A percentile compares a stretch with the other conserved stretches of the same genome.
Evolutionary conservation across 176 grass and related monocot genomes (phyloP).

Genomic region (Avena eriantha): DNA sequence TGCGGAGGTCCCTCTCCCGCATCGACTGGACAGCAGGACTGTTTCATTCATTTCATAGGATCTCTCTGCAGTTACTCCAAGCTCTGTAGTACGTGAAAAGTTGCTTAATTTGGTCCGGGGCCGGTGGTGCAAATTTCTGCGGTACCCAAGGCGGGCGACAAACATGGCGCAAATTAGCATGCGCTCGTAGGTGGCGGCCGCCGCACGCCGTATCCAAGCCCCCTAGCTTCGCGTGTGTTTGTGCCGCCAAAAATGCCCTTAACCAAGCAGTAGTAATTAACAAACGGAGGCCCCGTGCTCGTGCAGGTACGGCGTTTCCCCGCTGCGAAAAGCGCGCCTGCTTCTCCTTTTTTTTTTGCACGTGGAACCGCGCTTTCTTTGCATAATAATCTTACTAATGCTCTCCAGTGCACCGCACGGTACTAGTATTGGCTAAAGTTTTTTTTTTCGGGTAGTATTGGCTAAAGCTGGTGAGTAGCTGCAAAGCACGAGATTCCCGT

Average conservation of each 20-base stretch:
- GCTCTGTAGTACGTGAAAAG: not conserved
- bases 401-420: not conserved
- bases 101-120: not conserved
- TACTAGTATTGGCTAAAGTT: not conserved
- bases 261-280: not conserved
- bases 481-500: slow-evolving; percentile 25
- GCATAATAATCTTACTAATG: not conserved
- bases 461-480: not conserved
- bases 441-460: no score
- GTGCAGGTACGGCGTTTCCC: slow-evolving; percentile 9
- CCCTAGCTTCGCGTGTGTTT: not conserved
- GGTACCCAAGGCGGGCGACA: not conserved
- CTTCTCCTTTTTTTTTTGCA: no score
- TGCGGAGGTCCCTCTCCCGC: no score
- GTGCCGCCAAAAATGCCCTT: not conserved
- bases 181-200: not conserved
- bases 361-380: slow-evolving; percentile 15
- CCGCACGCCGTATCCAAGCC: not conserved
- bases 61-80: no score
- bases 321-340: not conserved
- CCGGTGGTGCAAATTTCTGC: not conserved
- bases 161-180: not conserved
- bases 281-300: slow-evolving; percentile 11
- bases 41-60: no score
- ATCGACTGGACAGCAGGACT: no score